Evolutionary conservation across 1,284 basidiomycete species (phyloP).

Genomic region (Cryptococcus floricola): DNA sequence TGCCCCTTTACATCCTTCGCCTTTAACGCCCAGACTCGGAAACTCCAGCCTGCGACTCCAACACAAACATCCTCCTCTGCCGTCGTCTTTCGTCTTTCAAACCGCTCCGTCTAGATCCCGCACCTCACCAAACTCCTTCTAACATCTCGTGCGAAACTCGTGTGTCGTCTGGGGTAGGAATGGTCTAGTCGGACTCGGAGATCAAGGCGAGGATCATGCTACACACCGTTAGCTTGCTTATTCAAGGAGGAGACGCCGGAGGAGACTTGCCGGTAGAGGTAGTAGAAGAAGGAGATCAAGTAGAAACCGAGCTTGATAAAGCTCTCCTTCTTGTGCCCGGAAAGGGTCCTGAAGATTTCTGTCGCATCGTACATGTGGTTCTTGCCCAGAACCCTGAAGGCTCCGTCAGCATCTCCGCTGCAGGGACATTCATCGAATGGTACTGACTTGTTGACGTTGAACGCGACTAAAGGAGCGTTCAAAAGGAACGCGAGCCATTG

Average conservation of each 20-base stretch:
- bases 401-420: background rate
- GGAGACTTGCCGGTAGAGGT: constrained; percentile 77
- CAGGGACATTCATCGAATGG: background rate
- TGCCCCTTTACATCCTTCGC: background rate
- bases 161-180: too few species aligned
- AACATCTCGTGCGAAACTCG: too few species aligned
- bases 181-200: constrained; percentile 50
- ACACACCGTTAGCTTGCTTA: background rate
- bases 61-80: too few species aligned
- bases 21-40: background rate
- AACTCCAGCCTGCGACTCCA: too few species aligned
- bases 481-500: constrained; percentile 94
- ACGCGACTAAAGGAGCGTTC: constrained; percentile 84
- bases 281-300: constrained; percentile 92
- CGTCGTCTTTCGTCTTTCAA: too few species aligned
- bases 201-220: constrained; percentile 86
- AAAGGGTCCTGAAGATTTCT: constrained; percentile 94
- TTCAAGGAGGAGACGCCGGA: background rate
- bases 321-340: constrained; percentile 92
- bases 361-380: constrained; percentile 99
- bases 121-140: too few species aligned
- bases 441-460: constrained; percentile 88
- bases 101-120: too few species aligned
- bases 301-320: constrained; percentile 97
- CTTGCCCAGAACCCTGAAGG: constrained; percentile 77